Evolutionary conservation across 2,329 filamentous ascomycete genomes (phyloP).

Genomic region (Colletotrichum shisoi): DNA sequence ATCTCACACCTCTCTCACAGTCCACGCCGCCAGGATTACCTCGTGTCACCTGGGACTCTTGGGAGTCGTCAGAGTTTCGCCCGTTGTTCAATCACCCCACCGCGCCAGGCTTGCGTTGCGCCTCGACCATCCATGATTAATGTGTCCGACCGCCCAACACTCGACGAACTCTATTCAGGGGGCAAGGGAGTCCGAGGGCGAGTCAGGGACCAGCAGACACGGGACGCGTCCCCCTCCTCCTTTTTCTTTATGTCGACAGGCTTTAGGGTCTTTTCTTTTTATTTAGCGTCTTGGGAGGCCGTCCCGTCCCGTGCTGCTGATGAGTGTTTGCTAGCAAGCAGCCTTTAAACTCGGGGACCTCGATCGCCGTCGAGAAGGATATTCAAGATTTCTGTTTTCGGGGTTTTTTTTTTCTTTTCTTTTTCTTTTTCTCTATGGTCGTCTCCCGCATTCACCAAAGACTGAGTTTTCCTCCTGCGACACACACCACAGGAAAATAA

Average conservation of each 20-base stretch:
- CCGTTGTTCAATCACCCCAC: background rate
- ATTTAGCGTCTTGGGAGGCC: slow-evolving; percentile 12
- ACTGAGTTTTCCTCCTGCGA: no score
- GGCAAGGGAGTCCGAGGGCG: slow-evolving; percentile 10
- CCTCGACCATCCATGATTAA: slow-evolving; percentile 12
- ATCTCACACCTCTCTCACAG: background rate
- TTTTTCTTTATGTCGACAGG: background rate
- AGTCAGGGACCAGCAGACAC: slow-evolving; percentile 14
- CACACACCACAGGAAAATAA: no score
- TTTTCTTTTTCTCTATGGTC: no score
- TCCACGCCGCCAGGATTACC: background rate
- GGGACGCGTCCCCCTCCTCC: background rate
- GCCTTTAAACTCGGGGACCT: no score
- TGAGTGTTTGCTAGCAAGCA: background rate
- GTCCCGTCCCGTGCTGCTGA: background rate
- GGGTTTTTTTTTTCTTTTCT: no score
- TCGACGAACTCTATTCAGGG: slow-evolving; percentile 27
- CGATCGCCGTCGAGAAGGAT: no score
- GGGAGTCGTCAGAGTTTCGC: slow-evolving; percentile 7
- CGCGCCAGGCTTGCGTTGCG: slow-evolving; percentile 8
- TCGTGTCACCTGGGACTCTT: background rate
- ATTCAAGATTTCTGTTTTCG: no score
- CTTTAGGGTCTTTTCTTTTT: background rate
- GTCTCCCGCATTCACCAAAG: no score
- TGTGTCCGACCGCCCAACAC: slow-evolving; percentile 13